These are phyloP conservation scores for Trametes cubensis DNA, from an alignment of 768 basidiomycete species.

Conservation along the genomic window DNA sequence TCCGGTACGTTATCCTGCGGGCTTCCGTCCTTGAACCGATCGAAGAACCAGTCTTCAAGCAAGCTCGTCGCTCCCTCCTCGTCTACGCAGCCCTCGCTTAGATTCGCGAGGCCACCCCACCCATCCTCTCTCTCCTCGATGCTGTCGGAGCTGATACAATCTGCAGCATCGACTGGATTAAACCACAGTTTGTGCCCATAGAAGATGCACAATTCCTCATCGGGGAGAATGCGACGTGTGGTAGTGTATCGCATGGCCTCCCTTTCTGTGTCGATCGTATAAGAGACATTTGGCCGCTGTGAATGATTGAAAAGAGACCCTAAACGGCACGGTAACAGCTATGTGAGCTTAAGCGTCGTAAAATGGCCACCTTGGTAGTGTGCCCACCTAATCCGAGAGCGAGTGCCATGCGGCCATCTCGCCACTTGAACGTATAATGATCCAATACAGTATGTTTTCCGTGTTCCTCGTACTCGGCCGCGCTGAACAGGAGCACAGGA, in stretches of 20 bases:
- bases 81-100: conserved; percentile 29
- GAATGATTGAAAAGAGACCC: conserved; percentile 87
- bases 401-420: conserved; percentile 73
- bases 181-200: conserved; percentile 75
- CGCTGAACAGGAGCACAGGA: conserved; percentile 77
- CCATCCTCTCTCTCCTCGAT: conserved; percentile 41
- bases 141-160: background rate
- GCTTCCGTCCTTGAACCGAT: conserved; percentile 39
- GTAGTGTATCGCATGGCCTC: conserved; percentile 70
- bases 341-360: background rate
- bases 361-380: too few relatives aligned
- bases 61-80: conserved; percentile 15
- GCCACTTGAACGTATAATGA: conserved; percentile 78
- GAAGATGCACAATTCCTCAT: conserved; percentile 80
- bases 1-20: conserved; percentile 54
- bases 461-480: conserved; percentile 69
- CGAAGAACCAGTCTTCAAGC: background rate
- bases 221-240: conserved; percentile 50
- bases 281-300: conserved; percentile 69
- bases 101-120: conserved; percentile 47
- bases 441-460: conserved; percentile 67
- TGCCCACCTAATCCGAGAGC: conserved; percentile 71
- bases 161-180: conserved; percentile 40
- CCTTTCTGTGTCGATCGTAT: conserved; percentile 50
- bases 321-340: conserved; percentile 30